Base-by-base conservation (phyloP, 495 filamentous ascomycete genomes). In the Neurospora discreta region DNA sequence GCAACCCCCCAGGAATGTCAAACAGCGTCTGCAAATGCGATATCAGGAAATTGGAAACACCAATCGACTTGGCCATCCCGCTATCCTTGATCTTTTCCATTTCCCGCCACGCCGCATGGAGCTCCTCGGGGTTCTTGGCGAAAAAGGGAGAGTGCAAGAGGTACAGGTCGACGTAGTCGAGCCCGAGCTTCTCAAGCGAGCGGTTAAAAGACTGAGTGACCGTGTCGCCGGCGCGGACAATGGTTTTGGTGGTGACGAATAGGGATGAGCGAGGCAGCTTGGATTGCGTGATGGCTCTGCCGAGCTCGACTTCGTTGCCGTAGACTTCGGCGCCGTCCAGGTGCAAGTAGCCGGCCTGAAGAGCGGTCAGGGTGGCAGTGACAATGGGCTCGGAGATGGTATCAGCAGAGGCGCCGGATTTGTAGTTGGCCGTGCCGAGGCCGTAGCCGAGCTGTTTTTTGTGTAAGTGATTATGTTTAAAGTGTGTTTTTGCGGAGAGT, bases 101-200 rank as follows among this genome's bases (percentile, higher is more conserved):
- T 40, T 88, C 89, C 65, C 86, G 85, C 94, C 94, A 97, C 46
- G 89, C 87, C 33, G 80, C 72, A 78, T 93, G 91, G 26, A 93
- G 86, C 2, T 90, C 87, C 30, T 81, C 81, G 11, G 90, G 87
- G 2, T 83, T 83, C 11, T 86, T 81, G 39, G 89, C 89, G 73
- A 85, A 91, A 82, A 89, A 95, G 7, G 93, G 94, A 30, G 82
- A 75, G 79, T 96, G 93, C 74, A 97, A 92, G 5, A 97, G 82
- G 78, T 94, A 97, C 80, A 94, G 82, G 80, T 97, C 93, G 6
- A 97, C 91, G 80, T 96, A 93, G 70, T 91, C 88, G 38, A 95
- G 79, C 20, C 89, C 86, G 13, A 97, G 84, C 75, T 91, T 93
- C 77, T 90, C 84, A 74, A 97, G 84, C 69, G 92, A 96, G 11